These are phyloP conservation scores for Hanseniaspora clermontiae DNA, from an alignment of 805 yeast species.

Conservation along the genomic window DNA sequence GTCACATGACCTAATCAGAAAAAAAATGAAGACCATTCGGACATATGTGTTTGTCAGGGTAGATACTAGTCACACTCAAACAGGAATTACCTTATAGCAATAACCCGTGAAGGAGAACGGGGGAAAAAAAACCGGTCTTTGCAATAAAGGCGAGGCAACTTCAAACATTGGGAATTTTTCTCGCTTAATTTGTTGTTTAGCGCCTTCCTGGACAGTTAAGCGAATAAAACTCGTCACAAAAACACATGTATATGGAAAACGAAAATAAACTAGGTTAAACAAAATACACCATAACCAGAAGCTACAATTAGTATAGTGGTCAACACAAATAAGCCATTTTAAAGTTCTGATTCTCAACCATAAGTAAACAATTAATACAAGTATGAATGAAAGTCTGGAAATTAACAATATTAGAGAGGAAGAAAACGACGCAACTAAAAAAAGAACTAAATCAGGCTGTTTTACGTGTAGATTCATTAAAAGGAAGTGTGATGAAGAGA, in stretches of 20 bases:
- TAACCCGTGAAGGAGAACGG: too few species aligned
- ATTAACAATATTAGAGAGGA: not conserved
- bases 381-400: not conserved
- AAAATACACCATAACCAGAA: not conserved
- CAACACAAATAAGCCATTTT: too few species aligned
- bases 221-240: not conserved
- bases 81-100: too few species aligned
- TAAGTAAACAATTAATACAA: not conserved
- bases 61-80: too few species aligned
- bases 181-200: not conserved
- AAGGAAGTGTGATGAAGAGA: constrained; percentile 19
- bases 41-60: not conserved
- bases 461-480: constrained; percentile 18
- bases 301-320: too few species aligned
- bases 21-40: not conserved
- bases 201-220: not conserved
- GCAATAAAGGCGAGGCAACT: not conserved
- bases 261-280: not conserved
- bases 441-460: constrained; percentile 18
- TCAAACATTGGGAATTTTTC: not conserved
- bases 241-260: not conserved
- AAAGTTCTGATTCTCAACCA: not conserved
- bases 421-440: constrained; percentile 5
- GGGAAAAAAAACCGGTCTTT: too few species aligned
- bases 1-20: not conserved